phyloP scores from a whole-genome alignment of 768 basidiomycete genomes.

The Mycena indigotica region DNA sequence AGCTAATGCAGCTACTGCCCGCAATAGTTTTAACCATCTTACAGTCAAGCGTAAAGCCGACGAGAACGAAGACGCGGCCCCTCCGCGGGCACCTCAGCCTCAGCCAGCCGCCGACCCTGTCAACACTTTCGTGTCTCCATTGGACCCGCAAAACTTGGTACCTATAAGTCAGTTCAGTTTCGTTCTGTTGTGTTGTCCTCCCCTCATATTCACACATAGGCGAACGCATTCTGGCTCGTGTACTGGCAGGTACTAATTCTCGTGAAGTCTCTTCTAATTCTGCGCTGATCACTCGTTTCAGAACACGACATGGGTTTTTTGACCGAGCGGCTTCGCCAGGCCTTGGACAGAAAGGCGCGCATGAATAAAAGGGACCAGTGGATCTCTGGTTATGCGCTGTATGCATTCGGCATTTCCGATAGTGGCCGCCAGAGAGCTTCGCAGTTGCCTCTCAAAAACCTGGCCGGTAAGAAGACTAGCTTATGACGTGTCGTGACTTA shows the following conservation, averaged over 20 bases:
- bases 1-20: neutral
- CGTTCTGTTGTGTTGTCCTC: no score
- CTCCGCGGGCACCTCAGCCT: neutral
- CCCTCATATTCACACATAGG: no score
- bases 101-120: neutral
- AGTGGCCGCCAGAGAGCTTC: neutral
- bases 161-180: no score
- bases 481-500: neutral
- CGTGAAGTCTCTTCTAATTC: neutral
- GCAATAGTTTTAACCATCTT: neutral
- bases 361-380: no score
- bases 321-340: neutral
- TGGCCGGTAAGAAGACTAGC: neutral
- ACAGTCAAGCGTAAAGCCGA: neutral
- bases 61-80: neutral
- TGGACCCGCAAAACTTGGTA: neutral
- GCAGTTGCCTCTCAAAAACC: neutral
- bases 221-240: no score
- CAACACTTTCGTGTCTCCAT: neutral
- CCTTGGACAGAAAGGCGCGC: no score
- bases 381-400: neutral
- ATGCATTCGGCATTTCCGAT: neutral
- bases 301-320: neutral
- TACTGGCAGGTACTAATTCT: neutral
- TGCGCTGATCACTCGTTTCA: neutral